These are phyloP conservation scores for Pezicula neosporulosa DNA, from an alignment of 2,329 filamentous ascomycete genomes.

Conservation along the genomic window DNA sequence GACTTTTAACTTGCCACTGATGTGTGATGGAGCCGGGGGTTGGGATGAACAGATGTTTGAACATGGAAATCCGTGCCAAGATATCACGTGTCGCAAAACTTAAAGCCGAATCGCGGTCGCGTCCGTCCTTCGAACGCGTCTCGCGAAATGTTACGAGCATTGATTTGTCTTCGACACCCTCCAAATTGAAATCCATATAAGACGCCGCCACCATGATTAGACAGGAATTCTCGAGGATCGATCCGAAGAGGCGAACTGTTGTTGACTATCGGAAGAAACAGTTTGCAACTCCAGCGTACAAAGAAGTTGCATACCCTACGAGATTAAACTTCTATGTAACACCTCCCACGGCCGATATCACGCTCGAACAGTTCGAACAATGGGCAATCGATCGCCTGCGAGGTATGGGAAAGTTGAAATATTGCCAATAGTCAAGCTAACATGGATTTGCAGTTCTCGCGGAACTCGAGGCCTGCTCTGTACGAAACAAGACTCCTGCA, in stretches of 20 bases:
- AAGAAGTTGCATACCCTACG: constrained; percentile 75
- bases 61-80: no score
- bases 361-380: constrained; percentile 95
- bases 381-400: constrained; percentile 94
- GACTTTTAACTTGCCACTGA: no score
- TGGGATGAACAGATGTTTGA: no score
- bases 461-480: constrained; percentile 90
- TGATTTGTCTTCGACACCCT: no score
- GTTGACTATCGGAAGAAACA: constrained; percentile 83
- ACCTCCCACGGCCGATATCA: constrained; percentile 90
- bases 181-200: no score
- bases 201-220: constrained; percentile 26
- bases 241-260: constrained; percentile 69
- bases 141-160: no score
- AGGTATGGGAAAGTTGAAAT: constrained; percentile 45
- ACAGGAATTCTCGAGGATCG: constrained; percentile 26
- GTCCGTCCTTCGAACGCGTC: no score
- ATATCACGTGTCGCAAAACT: no score
- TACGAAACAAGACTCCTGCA: constrained; percentile 80
- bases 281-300: constrained; percentile 74
- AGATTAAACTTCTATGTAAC: constrained; percentile 89
- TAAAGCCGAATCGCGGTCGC: no score
- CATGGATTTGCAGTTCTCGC: constrained; percentile 62
- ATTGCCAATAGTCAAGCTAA: constrained; percentile 33
- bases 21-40: no score